Evolutionary conservation across 305 asterid genomes (phyloP), one percentile per base, ranked within the genome.

Genomic region (Rubia peregrina): DNA sequence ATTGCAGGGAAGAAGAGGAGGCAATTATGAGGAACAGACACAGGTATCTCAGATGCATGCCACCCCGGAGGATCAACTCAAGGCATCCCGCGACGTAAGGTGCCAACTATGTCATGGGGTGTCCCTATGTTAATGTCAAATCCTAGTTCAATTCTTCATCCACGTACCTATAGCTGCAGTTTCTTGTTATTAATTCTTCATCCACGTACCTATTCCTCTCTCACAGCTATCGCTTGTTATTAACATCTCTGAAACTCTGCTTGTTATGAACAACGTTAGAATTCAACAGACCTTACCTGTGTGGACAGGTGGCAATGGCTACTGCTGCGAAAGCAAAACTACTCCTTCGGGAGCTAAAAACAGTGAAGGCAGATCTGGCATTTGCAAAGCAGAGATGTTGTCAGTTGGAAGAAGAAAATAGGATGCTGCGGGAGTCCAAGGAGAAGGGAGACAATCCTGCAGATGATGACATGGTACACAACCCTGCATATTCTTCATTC

Each of bases 1-100:
- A 76, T 79, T 83, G 74, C 94, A 90, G 80, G 83, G 80, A 44
- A 73, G 86, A 63, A 86, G 85, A 69, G 91, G 83, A 55, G 33
- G 61, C 51, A 71, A 74, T 22, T 49, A 44, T 40, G 87, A 83
- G 67, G 85, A 80, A 53, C 77, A 59, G 22, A 67, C 69, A 66
- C 70, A 69, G 56, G 30, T 26, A 2, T 26, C 30, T 26, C 75
- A 19, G 11, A 67, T 75, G 78, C 79, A 81, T 5, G 80, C 89
- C 67, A 90, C 79, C 80, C 92, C 76, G 69, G 98, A 90, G 75
- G 96, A 84, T 71, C 87, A 85, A 82, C 84, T 90, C 76, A 90
- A 89, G 85, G 92, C 96, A 83, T 89, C 97, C 81, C 92, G 97
- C 83, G 98, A 93, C 85, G 97, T 93, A 87, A 87, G 93, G 88